Percentiles rank a stretch among this genome's conserved stretches.
Evolutionary conservation across 1,284 basidiomycete species (phyloP).

Genomic region (Ustilago xerochloae): DNA sequence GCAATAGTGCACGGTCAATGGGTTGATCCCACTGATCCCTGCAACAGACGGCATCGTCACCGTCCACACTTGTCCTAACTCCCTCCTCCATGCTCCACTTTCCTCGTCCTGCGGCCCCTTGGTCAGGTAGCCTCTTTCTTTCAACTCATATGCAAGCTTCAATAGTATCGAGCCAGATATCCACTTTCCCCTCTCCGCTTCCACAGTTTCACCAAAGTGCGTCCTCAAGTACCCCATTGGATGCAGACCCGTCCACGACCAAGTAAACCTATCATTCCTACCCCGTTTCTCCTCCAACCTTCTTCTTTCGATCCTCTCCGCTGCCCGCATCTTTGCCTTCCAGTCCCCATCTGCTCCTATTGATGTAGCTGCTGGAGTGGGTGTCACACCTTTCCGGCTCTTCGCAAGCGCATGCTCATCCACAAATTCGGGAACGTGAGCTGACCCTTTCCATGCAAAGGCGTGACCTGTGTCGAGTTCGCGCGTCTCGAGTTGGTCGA

Average conservation of each 20-base stretch:
- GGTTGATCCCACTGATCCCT: constrained; percentile 80
- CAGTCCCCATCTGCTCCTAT: constrained; percentile 5
- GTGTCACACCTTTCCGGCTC: constrained; percentile 7
- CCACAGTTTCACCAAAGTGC: not conserved
- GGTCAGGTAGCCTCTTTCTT: constrained; percentile 23
- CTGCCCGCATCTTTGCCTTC: constrained; percentile 33
- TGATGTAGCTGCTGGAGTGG: constrained; percentile 10
- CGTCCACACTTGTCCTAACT: constrained; percentile 52
- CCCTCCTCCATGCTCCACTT: constrained; percentile 15
- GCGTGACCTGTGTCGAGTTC: constrained; percentile 72
- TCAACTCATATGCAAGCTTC: constrained; percentile 57
- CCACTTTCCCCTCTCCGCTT: constrained; percentile 14
- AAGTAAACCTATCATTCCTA: constrained; percentile 15
- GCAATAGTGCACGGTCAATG: constrained; percentile 79
- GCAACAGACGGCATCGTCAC: constrained; percentile 78
- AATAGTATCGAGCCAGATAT: constrained; percentile 45
- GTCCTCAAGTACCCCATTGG: constrained; percentile 27
- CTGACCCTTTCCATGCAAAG: constrained; percentile 56
- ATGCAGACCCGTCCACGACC: constrained; percentile 25
- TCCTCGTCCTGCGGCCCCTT: constrained; percentile 47
- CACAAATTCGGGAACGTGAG: constrained; percentile 28
- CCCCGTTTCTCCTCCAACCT: constrained; percentile 26
- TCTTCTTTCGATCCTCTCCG: constrained; percentile 23
- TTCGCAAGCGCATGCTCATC: constrained; percentile 24
- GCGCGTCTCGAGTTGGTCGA: constrained; percentile 74